Evolutionary conservation across 2,329 filamentous ascomycete species (phyloP), one percentile per base, ranked within the genome.

Genomic region (Calonectria honghensis): DNA sequence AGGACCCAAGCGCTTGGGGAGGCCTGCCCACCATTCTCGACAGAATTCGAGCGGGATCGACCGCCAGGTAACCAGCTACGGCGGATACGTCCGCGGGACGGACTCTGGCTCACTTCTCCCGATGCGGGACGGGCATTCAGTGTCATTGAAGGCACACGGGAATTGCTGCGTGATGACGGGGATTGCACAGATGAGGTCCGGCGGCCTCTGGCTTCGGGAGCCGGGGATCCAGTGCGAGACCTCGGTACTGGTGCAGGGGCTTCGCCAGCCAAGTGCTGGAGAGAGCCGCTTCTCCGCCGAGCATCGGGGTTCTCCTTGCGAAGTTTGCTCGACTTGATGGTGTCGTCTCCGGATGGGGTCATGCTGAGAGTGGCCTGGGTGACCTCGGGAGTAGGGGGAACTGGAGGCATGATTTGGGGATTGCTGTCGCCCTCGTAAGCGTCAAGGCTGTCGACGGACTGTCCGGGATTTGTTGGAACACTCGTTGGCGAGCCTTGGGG

Each of bases 21-120:
- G 20, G 51, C 16, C 75, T 80, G 70, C 67, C 59, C 74, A 41
- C 71, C 79, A 29, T 82, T 79, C 14, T 86, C 84, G 13, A 81
- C 70, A 7, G 90, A 91, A 72, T 87, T 88, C 16, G 90, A 89
- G 66, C 90, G 87, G 37, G 89, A 90, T 72, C 89, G 83, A 29
- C 84, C 85, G 24, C 89, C 89, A 0, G 89, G 88, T 59, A 92
- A 83, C 89, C 89, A 92, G 77, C 89, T 91, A 79, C 85, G 87
- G 35, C 89, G 86, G n/a, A 88, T 71, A 41, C 87, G 85, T n/a
- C 86, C 86, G 54, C 88, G 81, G 11, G 82, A 83, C 1, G 87
- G 88, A 73, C 88, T 90, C 65, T 87, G 87, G 74, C 84, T 88
- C 27, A 84, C 85, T 39, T 81, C 80, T 31, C 76, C 78, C 11